Conservation (phyloP, 2,329 filamentous ascomycete genomes). For the Diaporthe capsici region DNA sequence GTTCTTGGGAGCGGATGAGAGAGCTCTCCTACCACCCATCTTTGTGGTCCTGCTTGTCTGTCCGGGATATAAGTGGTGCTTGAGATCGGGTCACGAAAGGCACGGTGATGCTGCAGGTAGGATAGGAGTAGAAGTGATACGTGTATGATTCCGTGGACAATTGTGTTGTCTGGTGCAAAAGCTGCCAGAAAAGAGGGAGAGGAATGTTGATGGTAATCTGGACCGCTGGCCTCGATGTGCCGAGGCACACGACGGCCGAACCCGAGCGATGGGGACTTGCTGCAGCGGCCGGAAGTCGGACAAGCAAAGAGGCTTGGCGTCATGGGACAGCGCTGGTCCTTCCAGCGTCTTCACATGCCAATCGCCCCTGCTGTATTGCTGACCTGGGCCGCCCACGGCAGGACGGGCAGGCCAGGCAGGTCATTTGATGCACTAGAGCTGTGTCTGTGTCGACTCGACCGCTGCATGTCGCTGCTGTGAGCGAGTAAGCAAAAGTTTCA, state of each 20-base stretch:
- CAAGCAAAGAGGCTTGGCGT: conserved; percentile 24
- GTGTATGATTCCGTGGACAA: conserved; percentile 1
- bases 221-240: conserved; percentile 5
- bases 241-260: conserved; percentile 32
- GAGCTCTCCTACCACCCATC: conserved; percentile 45
- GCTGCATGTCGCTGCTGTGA: not conserved
- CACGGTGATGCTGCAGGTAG: not conserved
- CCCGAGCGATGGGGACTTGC: conserved; percentile 25
- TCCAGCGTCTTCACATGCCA: conserved; percentile 30
- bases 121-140: not conserved
- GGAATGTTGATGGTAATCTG: conserved; percentile 28
- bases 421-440: conserved; percentile 22
- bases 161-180: conserved; percentile 4
- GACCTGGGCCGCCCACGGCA: not conserved
- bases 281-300: conserved; percentile 23
- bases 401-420: conserved; percentile 1
- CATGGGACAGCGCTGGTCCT: conserved; percentile 12
- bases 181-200: conserved; percentile 10
- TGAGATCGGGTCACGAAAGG: not conserved
- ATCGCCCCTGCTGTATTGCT: conserved; percentile 8
- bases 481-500: conserved; percentile 22
- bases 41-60: conserved; percentile 34
- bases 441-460: not conserved
- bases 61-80: conserved; percentile 4
- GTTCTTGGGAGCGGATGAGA: not conserved